Conservation (phyloP, 176 grass and related monocot species). For the Avena sativa region DNA sequence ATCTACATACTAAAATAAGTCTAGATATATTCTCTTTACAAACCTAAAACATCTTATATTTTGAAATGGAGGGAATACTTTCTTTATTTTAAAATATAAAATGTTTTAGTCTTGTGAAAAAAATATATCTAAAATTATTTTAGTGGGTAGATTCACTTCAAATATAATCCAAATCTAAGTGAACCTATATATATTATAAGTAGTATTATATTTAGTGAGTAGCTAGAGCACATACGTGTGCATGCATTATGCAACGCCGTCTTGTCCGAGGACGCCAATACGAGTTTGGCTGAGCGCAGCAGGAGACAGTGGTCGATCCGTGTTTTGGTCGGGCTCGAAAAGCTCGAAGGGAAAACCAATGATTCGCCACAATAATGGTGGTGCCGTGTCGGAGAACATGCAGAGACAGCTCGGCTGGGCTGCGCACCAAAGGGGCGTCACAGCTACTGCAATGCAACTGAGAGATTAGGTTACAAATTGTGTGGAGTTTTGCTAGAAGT, state of each 20-base stretch:
- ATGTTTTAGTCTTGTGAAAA: no score
- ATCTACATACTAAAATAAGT: no score
- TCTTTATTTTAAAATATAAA: no score
- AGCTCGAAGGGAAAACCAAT: background rate
- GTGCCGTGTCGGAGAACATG: background rate
- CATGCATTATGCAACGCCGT: background rate
- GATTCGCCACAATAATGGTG: constrained; percentile 10
- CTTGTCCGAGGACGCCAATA: background rate
- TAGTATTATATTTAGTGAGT: no score
- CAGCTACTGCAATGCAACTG: background rate
- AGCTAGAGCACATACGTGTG: background rate
- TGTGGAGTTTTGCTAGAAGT: background rate
- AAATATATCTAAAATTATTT: no score
- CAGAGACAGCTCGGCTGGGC: background rate
- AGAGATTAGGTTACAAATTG: background rate
- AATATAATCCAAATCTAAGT: no score
- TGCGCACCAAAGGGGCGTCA: background rate
- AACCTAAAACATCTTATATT: no score
- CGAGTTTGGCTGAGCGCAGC: background rate
- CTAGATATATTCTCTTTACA: no score
- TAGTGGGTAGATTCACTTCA: no score
- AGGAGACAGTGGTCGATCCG: background rate
- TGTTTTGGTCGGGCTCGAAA: background rate
- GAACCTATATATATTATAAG: no score
- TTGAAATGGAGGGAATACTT: no score